Evolutionary conservation across 2,329 filamentous ascomycete species (phyloP).

Genomic region (Erysiphe pulchra): DNA sequence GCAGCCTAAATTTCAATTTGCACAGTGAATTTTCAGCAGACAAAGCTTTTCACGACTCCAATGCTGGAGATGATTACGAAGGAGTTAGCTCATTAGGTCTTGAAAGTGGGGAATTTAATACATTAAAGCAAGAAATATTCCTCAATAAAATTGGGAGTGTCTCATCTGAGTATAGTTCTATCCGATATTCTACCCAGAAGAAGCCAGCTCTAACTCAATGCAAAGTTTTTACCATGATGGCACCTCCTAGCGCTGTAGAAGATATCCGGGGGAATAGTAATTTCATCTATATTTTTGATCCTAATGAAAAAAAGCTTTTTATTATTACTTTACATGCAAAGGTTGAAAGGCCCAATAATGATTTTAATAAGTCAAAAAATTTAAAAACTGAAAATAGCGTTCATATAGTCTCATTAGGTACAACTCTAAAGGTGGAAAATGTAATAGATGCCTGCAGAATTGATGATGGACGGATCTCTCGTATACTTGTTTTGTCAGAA

Average conservation of each 20-base stretch:
- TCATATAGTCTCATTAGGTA: constrained; percentile 9
- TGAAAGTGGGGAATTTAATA: constrained; percentile 45
- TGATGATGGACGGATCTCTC: constrained; percentile 37
- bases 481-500: constrained; percentile 44
- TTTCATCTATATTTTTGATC: constrained; percentile 44
- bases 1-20: constrained; percentile 26
- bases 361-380: constrained; percentile 2
- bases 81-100: constrained; percentile 48
- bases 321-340: constrained; percentile 35
- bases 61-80: constrained; percentile 34
- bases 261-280: constrained; percentile 27
- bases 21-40: constrained; percentile 45
- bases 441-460: constrained; percentile 51
- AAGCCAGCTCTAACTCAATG: constrained; percentile 26
- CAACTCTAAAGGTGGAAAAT: constrained; percentile 25
- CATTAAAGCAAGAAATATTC: constrained; percentile 44
- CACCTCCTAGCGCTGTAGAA: constrained; percentile 28
- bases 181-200: constrained; percentile 30
- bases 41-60: constrained; percentile 40
- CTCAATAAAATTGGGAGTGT: constrained; percentile 46
- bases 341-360: constrained; percentile 5
- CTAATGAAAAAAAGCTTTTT: constrained; percentile 38
- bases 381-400: constrained; percentile 12
- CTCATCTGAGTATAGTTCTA: constrained; percentile 31
- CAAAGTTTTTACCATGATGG: constrained; percentile 41